phyloP scores from a whole-genome alignment of 352 stramenopile genomes.

The Thalassiosira hispida region DNA sequence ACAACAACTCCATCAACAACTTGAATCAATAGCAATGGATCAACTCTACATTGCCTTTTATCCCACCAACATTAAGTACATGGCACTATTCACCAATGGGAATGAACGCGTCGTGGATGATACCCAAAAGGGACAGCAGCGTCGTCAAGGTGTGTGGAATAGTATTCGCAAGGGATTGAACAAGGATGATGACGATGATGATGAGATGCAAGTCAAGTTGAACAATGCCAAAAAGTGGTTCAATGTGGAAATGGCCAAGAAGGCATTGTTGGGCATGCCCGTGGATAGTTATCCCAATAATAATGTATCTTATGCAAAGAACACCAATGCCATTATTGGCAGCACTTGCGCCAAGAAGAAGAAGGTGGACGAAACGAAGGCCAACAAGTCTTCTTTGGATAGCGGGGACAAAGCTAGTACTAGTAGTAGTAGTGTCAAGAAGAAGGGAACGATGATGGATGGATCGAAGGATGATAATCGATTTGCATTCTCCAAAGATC shows the following conservation, averaged over 20 bases:
- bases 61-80: constrained; percentile 74
- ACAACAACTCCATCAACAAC: constrained; percentile 48
- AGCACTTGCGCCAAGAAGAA: too few species aligned
- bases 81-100: constrained; percentile 68
- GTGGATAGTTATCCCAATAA: constrained; percentile 49
- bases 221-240: constrained; percentile 48
- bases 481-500: constrained; percentile 52
- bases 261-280: constrained; percentile 46
- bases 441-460: constrained; percentile 1
- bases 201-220: constrained; percentile 3
- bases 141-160: constrained; percentile 35
- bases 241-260: constrained; percentile 51
- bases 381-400: background rate
- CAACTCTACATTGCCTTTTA: constrained; percentile 81
- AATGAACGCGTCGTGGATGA: constrained; percentile 41
- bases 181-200: constrained; percentile 21
- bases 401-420: background rate
- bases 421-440: too few species aligned
- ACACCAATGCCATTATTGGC: too few species aligned
- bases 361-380: background rate
- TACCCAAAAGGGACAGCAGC: constrained; percentile 27
- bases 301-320: background rate
- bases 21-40: constrained; percentile 74
- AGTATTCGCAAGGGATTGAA: constrained; percentile 44
- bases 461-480: constrained; percentile 17